These are phyloP conservation scores for Mychonastes homosphaera DNA, from an alignment of 139 green algal genomes.

Conservation along the genomic window DNA sequence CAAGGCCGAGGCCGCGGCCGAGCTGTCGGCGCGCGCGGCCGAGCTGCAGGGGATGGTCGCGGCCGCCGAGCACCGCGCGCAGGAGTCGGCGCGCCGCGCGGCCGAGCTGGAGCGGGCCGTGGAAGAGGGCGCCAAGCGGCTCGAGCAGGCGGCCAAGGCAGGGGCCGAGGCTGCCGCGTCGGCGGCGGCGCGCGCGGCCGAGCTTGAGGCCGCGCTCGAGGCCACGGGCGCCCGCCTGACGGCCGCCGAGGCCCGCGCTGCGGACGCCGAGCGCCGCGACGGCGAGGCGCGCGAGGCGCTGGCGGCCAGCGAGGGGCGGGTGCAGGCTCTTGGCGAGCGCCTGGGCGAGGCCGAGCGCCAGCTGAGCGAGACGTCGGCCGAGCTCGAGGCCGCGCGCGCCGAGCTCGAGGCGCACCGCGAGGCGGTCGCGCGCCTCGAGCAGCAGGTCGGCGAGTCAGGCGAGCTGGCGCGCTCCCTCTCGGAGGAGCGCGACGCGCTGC, in stretches of 20 bases:
- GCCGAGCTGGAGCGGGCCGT: not conserved
- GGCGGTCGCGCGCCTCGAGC: conserved; percentile 5
- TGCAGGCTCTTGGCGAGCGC: not conserved
- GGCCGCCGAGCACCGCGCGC: not conserved
- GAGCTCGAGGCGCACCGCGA: conserved; percentile 1
- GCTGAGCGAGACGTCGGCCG: not conserved
- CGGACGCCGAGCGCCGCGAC: no score
- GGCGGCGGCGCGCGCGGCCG: not conserved
- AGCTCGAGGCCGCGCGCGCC: not conserved
- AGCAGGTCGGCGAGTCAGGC: conserved; percentile 2
- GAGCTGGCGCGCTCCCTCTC: conserved; percentile 40
- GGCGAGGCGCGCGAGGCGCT: not conserved
- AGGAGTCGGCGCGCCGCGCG: no score
- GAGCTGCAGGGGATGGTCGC: not conserved
- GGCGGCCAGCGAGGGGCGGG: not conserved
- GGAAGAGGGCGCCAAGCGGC: conserved; percentile 3
- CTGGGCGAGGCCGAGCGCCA: not conserved
- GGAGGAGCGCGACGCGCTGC: conserved; percentile 48
- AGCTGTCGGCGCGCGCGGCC: not conserved
- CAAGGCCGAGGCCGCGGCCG: no score
- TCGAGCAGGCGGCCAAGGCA: not conserved
- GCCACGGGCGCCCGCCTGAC: not conserved
- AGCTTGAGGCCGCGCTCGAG: not conserved
- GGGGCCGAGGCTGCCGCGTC: not conserved
- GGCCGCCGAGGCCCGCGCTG: not conserved